These are phyloP conservation scores for Mucor piriformis DNA, from an alignment of 371 early-diverging fungal genomes.

Conservation along the genomic window DNA sequence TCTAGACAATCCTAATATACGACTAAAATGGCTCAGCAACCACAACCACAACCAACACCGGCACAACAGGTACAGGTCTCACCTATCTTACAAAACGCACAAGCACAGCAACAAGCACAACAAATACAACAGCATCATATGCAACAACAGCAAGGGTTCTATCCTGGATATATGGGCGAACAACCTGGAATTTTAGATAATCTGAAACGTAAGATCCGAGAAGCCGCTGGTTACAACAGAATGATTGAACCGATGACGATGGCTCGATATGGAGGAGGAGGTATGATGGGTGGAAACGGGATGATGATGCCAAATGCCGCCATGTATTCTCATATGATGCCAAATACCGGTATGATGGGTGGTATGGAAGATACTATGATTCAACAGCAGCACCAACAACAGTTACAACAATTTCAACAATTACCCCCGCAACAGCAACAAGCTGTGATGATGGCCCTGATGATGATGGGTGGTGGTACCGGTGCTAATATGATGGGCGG, in stretches of 20 bases:
- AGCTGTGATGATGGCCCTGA: slow-evolving; percentile 14
- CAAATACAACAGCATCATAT: neutral
- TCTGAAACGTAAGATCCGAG: slow-evolving; percentile 18
- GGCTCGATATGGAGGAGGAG: slow-evolving; percentile 2
- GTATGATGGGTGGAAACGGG: slow-evolving; percentile 4
- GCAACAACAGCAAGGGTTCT: slow-evolving; percentile 5
- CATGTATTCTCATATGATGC: slow-evolving; percentile 12
- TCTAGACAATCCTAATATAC: neutral
- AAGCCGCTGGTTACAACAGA: slow-evolving; percentile 8
- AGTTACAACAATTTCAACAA: slow-evolving; percentile 12
- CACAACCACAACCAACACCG: neutral
- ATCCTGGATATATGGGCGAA: slow-evolving; percentile 4
- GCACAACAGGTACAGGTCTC: neutral
- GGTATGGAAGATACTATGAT: slow-evolving; percentile 6
- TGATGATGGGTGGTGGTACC: slow-evolving; percentile 9
- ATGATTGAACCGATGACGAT: slow-evolving; percentile 12
- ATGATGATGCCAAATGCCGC: slow-evolving; percentile 8
- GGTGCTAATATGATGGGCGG: neutral
- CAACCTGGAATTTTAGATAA: slow-evolving; percentile 20
- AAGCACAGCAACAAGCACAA: neutral
- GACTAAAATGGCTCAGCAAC: neutral
- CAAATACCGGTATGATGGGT: slow-evolving; percentile 7
- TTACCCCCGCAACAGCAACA: slow-evolving; percentile 20
- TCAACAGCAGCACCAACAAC: slow-evolving; percentile 11
- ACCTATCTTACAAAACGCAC: neutral